Base-by-base conservation (phyloP, 176 grass and related monocot genomes). In the Bromus sterilis region DNA sequence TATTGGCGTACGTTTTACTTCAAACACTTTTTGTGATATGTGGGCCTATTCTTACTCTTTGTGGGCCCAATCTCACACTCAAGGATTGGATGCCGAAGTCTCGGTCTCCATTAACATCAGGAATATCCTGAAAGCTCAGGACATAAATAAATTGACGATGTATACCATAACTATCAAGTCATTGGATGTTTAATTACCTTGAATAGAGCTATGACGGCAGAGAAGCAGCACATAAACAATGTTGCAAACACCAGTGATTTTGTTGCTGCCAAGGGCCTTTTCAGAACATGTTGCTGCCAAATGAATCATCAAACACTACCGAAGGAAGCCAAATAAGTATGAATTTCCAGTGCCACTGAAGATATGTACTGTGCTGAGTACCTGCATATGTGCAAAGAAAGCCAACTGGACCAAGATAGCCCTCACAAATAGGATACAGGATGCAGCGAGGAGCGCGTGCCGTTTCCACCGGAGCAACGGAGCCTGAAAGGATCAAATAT, bases 371-470 rank as follows among this genome's bases (percentile, higher is more conserved):
- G 12, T 65, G 32, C 48, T 82, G 4, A 26, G 9, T 83, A 98
- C 92, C 92, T 98, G 95, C 78, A 98, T 98, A 67, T 98, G 95
- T 41, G 84, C 68, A 89, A 92, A 98, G 61, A 98, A 98, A 5
- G 92, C 92, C 70, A 93, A 57, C 55, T 93, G 92, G 61, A 98
- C 88, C 60, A 93, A 64, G 40, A 98, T 73, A 71, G 95, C 95
- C 51, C 92, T 92, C 69, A 93, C 90, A 72, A 87, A 87, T 0
- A 98, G 78, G 30, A 98, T 98, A 66, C 92, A 94, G 0, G 82
- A 91, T 57, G 88, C 90, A 33, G 95, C 89, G 0, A 94, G 92
- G 87, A 98, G 83, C 2, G 92, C 90, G 30, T 94, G 75, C 28
- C 75, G 71, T 81, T 98, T 98, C 90, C 95, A 97, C 40, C 92